Evolutionary conservation across 129 eudicot species (phyloP).

Genomic region (Helianthus tuberosus): DNA sequence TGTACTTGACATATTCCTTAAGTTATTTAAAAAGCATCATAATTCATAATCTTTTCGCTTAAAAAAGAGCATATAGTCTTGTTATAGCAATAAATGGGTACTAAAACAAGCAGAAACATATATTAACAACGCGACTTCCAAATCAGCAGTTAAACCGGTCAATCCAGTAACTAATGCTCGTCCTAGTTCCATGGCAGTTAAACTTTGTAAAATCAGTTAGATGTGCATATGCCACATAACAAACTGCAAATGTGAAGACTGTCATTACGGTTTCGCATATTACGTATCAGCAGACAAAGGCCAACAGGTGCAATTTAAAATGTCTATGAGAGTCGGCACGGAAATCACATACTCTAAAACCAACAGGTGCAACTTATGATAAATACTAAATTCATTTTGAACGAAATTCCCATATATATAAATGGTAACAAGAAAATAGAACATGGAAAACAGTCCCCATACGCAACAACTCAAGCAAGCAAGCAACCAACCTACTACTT

Average conservation of each 20-base stretch:
- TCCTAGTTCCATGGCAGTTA: not conserved
- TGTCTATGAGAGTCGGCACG: not conserved
- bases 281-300: not conserved
- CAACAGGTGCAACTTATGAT: conserved; percentile 5
- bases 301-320: not conserved
- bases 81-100: not conserved
- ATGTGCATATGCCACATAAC: not conserved
- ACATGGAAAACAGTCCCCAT: not conserved
- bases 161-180: not conserved
- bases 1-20: not conserved
- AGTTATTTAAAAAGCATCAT: not conserved
- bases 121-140: not conserved
- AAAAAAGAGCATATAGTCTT: not conserved
- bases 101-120: not conserved
- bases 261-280: not conserved
- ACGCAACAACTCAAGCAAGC: conserved; percentile 11
- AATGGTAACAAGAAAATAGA: not conserved
- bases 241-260: not conserved
- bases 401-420: not conserved
- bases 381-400: not conserved
- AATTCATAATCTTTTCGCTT: not conserved
- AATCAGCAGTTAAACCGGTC: not conserved
- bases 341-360: not conserved
- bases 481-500: conserved; percentile 14
- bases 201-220: not conserved